phyloP scores from a whole-genome alignment of 2,329 filamentous ascomycete genomes.

The Neopestalotiopsis rosae region DNA sequence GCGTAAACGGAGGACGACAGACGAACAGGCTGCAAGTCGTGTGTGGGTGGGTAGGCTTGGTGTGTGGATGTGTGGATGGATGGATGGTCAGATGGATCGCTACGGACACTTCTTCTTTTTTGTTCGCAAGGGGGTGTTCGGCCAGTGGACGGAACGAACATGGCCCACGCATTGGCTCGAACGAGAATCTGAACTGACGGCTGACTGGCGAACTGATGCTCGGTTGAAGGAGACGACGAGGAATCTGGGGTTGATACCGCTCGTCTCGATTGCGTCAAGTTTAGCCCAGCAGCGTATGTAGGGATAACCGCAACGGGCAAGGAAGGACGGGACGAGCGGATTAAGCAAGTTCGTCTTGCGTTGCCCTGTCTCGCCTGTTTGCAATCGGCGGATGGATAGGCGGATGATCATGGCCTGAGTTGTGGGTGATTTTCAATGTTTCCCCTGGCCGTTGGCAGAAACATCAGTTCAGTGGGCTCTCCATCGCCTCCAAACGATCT shows the following conservation, averaged over 20 bases:
- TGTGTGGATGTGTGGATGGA: not conserved
- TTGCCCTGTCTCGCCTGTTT: not conserved
- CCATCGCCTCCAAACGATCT: not conserved
- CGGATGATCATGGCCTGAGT: not conserved
- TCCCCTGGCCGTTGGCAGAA: not conserved
- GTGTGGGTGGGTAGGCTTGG: not conserved
- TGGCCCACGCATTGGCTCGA: not conserved
- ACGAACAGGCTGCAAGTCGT: not conserved
- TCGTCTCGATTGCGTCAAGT: not conserved
- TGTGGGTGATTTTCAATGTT: too few species aligned
- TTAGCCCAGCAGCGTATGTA: not conserved
- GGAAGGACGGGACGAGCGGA: not conserved
- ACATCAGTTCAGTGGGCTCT: not conserved
- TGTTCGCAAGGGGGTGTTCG: not conserved
- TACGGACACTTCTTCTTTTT: not conserved
- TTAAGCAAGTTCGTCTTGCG: not conserved
- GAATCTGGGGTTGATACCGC: conserved; percentile 8
- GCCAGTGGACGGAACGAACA: not conserved
- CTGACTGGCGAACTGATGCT: not conserved
- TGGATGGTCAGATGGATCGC: not conserved
- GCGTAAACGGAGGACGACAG: conserved; percentile 6
- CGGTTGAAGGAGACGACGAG: not conserved
- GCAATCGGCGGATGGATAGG: not conserved
- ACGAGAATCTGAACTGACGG: not conserved
- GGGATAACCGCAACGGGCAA: conserved; percentile 16